Base-by-base conservation (phyloP, 2,329 filamentous ascomycete genomes). In the Colletotrichum agaves region DNA sequence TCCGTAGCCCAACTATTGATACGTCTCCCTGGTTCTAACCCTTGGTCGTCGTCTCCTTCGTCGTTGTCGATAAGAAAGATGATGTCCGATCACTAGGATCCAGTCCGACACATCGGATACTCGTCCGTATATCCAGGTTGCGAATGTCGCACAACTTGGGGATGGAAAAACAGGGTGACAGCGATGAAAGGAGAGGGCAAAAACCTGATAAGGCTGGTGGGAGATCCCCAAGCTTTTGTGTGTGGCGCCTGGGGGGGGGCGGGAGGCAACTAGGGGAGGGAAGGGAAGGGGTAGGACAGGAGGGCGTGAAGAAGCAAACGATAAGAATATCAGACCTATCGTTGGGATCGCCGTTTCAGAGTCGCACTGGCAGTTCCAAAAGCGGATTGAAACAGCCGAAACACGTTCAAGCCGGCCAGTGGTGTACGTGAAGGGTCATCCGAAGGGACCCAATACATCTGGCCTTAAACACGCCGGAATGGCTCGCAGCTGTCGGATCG, bases 361-460 rank as follows among this genome's bases (percentile, higher is more conserved):
- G 73, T 78, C 73, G 77, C 75, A 78, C 75, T 76, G 76, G 78
- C 75, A 72, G 71, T 74, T 73, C 72, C 72, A 66, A 73, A 74
- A 71, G 73, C 72, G 72, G 74, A 76, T 78, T 77, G 76, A 80
- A 79, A 79, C 78, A 73, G 73, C 75, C 78, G 76, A 80, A 80
- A 80, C 78, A 75, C 75, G 73, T 72, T 70, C 66, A 73, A 75
- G 74, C 73, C 74, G 73, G 74, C 73, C 72, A 72, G 70, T 69
- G 67, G 65, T 73, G 70, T 70, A 63, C 62, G 70, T 71, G 71
- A 70, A 69, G 69, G 63, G 70, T 69, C 67, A 63, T 69, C 66
- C 60, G 71, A 66, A 72, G 64, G 53, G 57, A 60, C 63, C 69
- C 52, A 67, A 71, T 70, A 72, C 69, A 70, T 69, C 71, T 73